Conservation (phyloP, 192 early-diverging fungal genomes). For the Coemansia sp. region DNA sequence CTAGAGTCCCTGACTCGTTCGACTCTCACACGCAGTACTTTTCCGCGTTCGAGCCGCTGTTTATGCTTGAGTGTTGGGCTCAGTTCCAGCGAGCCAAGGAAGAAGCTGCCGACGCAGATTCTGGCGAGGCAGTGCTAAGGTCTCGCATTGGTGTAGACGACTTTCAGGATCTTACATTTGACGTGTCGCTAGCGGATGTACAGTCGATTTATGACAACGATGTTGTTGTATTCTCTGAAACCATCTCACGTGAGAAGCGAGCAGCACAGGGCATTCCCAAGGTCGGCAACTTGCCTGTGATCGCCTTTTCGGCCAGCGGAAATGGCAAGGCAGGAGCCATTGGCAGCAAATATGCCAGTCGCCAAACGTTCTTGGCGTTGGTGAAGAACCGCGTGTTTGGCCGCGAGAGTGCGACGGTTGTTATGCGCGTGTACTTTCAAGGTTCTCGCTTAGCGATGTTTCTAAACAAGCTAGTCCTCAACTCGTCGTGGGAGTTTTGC, state of each 20-base stretch:
- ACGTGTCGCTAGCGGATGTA: slow-evolving; percentile 40
- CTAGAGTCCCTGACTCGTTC: slow-evolving; percentile 63
- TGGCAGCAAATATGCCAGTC: slow-evolving; percentile 10
- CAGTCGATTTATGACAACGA: slow-evolving; percentile 58
- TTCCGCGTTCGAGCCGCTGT: slow-evolving; percentile 73
- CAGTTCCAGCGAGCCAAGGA: slow-evolving; percentile 75
- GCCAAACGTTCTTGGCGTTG: slow-evolving; percentile 43
- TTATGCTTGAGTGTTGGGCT: slow-evolving; percentile 84
- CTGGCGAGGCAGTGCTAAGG: slow-evolving; percentile 43
- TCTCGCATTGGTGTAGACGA: slow-evolving; percentile 67
- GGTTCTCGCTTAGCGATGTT: slow-evolving; percentile 14
- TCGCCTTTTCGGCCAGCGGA: background rate
- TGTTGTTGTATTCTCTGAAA: slow-evolving; percentile 60
- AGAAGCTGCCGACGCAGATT: slow-evolving; percentile 41
- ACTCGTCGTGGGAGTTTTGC: slow-evolving; percentile 45
- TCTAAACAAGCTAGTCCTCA: slow-evolving; percentile 29
- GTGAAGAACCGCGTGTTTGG: slow-evolving; percentile 33
- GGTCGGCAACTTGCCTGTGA: background rate
- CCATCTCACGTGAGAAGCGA: slow-evolving; percentile 26
- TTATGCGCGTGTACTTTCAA: slow-evolving; percentile 31
- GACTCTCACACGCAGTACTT: slow-evolving; percentile 60
- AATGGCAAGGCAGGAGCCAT: background rate
- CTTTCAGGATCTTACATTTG: slow-evolving; percentile 72
- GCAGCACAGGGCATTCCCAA: slow-evolving; percentile 13
- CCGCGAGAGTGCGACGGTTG: slow-evolving; percentile 20